Evolutionary conservation across 78 protist genomes (phyloP).

Genomic region (Dictyostelium capitatum): DNA sequence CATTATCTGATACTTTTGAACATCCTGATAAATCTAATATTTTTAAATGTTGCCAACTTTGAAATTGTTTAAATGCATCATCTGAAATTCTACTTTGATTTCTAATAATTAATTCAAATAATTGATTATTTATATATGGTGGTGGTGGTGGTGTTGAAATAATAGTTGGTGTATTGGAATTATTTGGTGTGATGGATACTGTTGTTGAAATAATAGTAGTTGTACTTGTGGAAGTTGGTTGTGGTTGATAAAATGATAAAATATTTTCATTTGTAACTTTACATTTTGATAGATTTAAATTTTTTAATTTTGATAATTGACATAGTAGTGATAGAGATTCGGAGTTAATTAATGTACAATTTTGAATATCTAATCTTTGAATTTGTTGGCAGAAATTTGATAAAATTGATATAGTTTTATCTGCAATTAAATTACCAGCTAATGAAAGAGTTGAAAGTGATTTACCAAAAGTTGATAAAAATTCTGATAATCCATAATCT

Average conservation of each 20-base stretch:
- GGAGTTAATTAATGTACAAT: slow-evolving; percentile 23
- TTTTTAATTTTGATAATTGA: slow-evolving; percentile 20
- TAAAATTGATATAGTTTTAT: slow-evolving; percentile 33
- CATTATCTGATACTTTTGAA: slow-evolving; percentile 42
- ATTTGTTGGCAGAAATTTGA: slow-evolving; percentile 49
- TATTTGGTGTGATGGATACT: neutral
- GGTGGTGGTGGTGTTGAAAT: neutral
- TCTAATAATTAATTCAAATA: slow-evolving; percentile 4
- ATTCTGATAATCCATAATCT: slow-evolving; percentile 54
- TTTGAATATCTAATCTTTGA: slow-evolving; percentile 44
- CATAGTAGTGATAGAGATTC: slow-evolving; percentile 15
- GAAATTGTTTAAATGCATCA: slow-evolving; percentile 21
- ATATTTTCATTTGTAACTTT: slow-evolving; percentile 43
- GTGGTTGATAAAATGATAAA: neutral
- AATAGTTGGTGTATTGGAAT: neutral
- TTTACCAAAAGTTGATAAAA: slow-evolving; percentile 46
- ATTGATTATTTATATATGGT: neutral
- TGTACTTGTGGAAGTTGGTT: neutral
- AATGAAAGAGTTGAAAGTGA: slow-evolving; percentile 1
- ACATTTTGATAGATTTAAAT: slow-evolving; percentile 52
- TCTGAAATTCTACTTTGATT: slow-evolving; percentile 49
- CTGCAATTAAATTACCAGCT: neutral
- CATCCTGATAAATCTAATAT: slow-evolving; percentile 57
- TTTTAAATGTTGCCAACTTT: slow-evolving; percentile 17
- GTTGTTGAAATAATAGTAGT: neutral